Percentiles rank a stretch among this genome's conserved stretches.
Conservation (phyloP, 345 rosid species). For the Syzygium oleosum region DNA sequence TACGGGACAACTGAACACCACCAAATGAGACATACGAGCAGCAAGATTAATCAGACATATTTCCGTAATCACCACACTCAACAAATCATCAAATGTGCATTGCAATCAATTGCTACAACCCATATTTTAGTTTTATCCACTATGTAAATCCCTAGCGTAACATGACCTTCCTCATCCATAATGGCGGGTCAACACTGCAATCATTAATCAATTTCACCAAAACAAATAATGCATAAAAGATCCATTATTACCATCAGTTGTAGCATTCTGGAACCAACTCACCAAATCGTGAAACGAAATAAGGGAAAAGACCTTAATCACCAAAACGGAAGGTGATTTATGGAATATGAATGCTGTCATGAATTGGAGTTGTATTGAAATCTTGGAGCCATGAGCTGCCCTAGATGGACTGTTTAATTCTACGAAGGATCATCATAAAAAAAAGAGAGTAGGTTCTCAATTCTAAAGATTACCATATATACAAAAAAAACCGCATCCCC, state of each 20-base stretch:
- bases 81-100: not conserved
- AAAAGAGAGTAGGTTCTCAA: not conserved
- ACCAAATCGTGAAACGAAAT: constrained; percentile 48
- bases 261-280: constrained; percentile 68
- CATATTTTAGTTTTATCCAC: not conserved
- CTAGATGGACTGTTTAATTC: not conserved
- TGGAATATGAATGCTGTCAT: not conserved
- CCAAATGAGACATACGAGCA: not conserved
- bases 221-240: not conserved
- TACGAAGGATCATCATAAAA: not conserved
- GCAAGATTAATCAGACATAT: not conserved
- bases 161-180: not conserved
- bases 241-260: constrained; percentile 45
- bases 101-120: not conserved
- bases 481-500: not conserved
- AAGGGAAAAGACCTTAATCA: not conserved
- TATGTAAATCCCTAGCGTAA: not conserved
- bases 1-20: constrained; percentile 5
- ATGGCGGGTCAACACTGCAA: not conserved
- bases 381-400: not conserved
- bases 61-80: not conserved
- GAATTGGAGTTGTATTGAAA: not conserved
- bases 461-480: not conserved
- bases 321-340: no score
- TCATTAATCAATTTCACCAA: not conserved